Conservation (phyloP, 345 rosid species). For the Odontarrhena argentea region DNA sequence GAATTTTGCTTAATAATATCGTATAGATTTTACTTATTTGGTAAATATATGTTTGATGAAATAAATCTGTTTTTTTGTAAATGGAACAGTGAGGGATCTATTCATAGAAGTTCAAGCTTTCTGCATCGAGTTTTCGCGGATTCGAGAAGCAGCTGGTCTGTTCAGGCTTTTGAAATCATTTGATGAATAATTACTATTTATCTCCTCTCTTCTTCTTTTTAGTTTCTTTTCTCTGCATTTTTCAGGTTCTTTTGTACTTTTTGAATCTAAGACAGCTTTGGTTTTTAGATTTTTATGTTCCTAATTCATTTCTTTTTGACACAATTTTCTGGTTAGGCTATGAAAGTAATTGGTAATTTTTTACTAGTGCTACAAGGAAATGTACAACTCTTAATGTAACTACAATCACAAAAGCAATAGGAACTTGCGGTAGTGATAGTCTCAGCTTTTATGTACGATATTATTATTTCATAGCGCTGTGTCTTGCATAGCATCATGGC, state of each 20-base stretch:
- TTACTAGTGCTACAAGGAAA: too few relatives aligned
- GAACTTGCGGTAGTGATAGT: too few relatives aligned
- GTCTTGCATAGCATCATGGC: too few relatives aligned
- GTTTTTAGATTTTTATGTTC: constrained; percentile 13
- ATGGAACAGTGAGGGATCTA: constrained; percentile 76
- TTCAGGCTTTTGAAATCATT: constrained; percentile 81
- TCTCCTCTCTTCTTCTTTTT: constrained; percentile 4
- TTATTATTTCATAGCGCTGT: too few relatives aligned
- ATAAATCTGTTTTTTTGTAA: background rate
- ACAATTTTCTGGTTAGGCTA: background rate
- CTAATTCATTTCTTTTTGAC: background rate
- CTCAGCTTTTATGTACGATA: too few relatives aligned
- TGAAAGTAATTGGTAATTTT: too few relatives aligned
- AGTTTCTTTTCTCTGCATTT: background rate
- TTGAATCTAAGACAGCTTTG: constrained; percentile 25
- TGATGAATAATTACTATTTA: constrained; percentile 42
- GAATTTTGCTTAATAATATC: constrained; percentile 4
- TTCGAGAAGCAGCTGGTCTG: constrained; percentile 84
- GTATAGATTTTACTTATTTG: background rate
- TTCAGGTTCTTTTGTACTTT: constrained; percentile 32
- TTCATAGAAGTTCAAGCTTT: constrained; percentile 97
- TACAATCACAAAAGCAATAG: too few relatives aligned
- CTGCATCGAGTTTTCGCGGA: constrained; percentile 92
- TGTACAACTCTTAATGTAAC: too few relatives aligned
- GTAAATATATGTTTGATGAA: constrained; percentile 1